phyloP scores from a whole-genome alignment of 1,139 yeast species.

The Eremothecium gossypii region DNA sequence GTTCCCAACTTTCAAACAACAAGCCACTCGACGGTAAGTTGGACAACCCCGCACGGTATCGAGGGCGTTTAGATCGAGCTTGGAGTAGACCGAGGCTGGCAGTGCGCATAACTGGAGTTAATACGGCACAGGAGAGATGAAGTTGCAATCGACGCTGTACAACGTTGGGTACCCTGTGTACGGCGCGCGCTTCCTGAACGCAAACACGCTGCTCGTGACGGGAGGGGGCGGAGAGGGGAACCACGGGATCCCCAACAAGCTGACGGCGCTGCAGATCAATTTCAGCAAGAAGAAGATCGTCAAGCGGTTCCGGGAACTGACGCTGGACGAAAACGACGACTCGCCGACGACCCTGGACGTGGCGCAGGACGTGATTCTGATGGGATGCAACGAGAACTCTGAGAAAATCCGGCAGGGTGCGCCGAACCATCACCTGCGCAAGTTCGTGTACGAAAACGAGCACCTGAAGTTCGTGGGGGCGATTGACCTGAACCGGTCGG shows the following conservation, averaged over 20 bases:
- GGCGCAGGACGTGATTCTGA: slow-evolving; percentile 42
- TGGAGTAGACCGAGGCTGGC: no score
- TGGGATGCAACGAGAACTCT: slow-evolving; percentile 68
- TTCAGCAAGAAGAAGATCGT: slow-evolving; percentile 45
- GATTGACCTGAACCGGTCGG: slow-evolving; percentile 34
- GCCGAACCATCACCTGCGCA: slow-evolving; percentile 64
- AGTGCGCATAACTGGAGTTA: no score
- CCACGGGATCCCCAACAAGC: slow-evolving; percentile 78
- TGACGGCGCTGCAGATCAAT: slow-evolving; percentile 58
- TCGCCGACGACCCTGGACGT: slow-evolving; percentile 67
- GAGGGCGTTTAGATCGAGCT: no score
- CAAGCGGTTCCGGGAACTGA: slow-evolving; percentile 55
- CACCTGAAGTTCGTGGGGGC: slow-evolving; percentile 56
- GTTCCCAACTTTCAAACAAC: no score
- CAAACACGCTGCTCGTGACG: slow-evolving; percentile 55
- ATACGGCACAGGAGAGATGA: slow-evolving; percentile 6
- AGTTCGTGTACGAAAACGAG: slow-evolving; percentile 50
- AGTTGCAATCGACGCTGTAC: slow-evolving; percentile 24
- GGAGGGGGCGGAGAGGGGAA: slow-evolving; percentile 97
- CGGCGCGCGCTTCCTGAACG: slow-evolving; percentile 62
- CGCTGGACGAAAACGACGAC: slow-evolving; percentile 55
- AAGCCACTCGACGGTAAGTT: no score
- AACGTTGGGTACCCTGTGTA: slow-evolving; percentile 76
- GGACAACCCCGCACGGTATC: no score
- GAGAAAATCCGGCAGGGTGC: slow-evolving; percentile 45